Evolutionary conservation across 768 basidiomycete genomes (phyloP).

Genomic region (Lactarius trivialis): DNA sequence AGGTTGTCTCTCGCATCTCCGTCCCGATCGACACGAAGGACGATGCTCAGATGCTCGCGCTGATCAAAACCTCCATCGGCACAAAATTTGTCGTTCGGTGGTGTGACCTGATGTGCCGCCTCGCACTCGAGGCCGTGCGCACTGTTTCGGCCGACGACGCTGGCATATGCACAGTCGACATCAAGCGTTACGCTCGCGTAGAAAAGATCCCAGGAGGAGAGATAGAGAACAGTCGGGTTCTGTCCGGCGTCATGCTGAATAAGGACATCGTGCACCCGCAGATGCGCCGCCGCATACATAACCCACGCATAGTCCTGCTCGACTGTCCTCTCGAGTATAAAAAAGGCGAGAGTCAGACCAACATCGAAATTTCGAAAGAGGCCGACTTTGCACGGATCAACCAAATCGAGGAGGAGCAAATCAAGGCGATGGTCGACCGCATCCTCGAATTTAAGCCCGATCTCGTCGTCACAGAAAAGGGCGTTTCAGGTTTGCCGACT

Average conservation of each 20-base stretch:
- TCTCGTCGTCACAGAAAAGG: constrained; percentile 95
- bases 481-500: constrained; percentile 72
- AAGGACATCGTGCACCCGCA: constrained; percentile 98
- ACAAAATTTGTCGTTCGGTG: constrained; percentile 96
- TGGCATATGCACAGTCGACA: constrained; percentile 84
- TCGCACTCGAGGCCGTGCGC: constrained; percentile 88
- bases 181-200: constrained; percentile 95
- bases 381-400: constrained; percentile 88
- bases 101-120: constrained; percentile 95
- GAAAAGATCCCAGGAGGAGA: constrained; percentile 98
- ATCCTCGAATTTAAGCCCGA: constrained; percentile 94
- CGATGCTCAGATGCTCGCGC: constrained; percentile 87
- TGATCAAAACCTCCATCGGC: constrained; percentile 98
- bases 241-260: constrained; percentile 94
- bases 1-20: constrained; percentile 82
- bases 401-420: constrained; percentile 95
- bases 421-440: constrained; percentile 76
- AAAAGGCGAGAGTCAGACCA: constrained; percentile 97
- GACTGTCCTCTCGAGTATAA: constrained; percentile 98
- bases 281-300: constrained; percentile 87
- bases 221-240: constrained; percentile 85
- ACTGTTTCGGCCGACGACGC: constrained; percentile 76
- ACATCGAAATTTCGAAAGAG: constrained; percentile 96
- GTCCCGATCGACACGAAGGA: constrained; percentile 81
- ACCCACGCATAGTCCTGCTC: constrained; percentile 82